Conservation (phyloP, 331 rosid species). For the Quercus tomentella region DNA sequence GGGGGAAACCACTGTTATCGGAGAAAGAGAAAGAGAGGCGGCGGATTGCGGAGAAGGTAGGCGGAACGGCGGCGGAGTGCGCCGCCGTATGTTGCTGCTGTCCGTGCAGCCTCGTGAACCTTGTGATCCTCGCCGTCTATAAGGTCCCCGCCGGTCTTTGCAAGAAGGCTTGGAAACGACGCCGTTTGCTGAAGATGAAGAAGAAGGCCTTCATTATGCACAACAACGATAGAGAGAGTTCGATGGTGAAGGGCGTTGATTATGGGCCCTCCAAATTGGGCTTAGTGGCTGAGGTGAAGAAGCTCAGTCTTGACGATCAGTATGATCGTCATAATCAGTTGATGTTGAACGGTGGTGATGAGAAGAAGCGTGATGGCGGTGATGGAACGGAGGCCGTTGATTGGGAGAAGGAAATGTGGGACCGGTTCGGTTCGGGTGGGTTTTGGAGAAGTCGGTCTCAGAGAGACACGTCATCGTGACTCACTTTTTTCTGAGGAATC, state of each 20-base stretch:
- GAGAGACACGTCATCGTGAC: conserved; percentile 14
- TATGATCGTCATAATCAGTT: no score
- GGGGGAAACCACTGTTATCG: background rate
- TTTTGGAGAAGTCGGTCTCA: conserved; percentile 70
- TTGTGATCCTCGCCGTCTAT: conserved; percentile 43
- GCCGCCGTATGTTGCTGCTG: conserved; percentile 74
- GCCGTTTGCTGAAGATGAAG: background rate
- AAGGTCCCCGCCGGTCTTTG: conserved; percentile 59
- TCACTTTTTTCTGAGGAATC: no score
- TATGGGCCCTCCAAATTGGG: conserved; percentile 13
- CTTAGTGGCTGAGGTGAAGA: background rate
- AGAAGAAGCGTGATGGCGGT: background rate
- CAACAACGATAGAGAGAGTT: no score
- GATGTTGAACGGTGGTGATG: background rate
- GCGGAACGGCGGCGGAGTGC: conserved; percentile 69
- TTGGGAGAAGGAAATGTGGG: conserved; percentile 60
- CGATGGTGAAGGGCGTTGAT: background rate
- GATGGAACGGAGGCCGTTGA: conserved; percentile 1
- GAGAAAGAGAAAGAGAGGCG: conserved; percentile 5
- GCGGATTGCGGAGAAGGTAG: conserved; percentile 50
- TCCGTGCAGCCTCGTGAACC: conserved; percentile 59
- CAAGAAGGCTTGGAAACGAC: conserved; percentile 39
- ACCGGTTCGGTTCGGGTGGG: conserved; percentile 41
- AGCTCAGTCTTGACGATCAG: background rate
- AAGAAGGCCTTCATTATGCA: background rate